Conservation (phyloP, 2,329 filamentous ascomycete species). For the Neocatenulostroma microsporum region DNA sequence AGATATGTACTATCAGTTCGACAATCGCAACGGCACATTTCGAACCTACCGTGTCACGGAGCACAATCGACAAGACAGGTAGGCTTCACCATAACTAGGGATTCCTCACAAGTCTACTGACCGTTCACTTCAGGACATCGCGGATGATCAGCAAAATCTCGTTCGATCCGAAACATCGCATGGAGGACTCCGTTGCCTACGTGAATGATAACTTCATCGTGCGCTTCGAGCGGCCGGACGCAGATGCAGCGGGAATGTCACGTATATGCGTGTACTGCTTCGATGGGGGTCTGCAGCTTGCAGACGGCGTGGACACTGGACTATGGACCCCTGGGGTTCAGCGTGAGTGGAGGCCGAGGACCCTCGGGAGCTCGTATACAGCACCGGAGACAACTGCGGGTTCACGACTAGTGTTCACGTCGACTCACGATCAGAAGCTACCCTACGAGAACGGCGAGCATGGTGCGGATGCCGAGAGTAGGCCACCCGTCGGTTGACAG, state of each 20-base stretch:
- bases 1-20: not conserved
- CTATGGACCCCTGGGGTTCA: not conserved
- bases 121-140: too few species aligned
- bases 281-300: slow-evolving; percentile 1
- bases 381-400: too few species aligned
- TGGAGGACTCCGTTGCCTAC: not conserved
- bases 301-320: not conserved
- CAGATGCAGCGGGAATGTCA: not conserved
- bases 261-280: slow-evolving; percentile 3
- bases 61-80: not conserved
- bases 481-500: too few species aligned
- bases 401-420: too few species aligned
- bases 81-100: not conserved
- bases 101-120: not conserved
- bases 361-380: too few species aligned
- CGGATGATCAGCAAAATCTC: too few species aligned
- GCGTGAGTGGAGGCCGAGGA: too few species aligned
- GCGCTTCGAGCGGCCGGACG: not conserved
- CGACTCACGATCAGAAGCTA: too few species aligned
- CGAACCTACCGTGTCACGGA: not conserved
- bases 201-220: slow-evolving; percentile 4
- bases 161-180: too few species aligned
- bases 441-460: too few species aligned
- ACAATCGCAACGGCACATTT: not conserved
- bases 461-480: too few species aligned